phyloP scores from a whole-genome alignment of 306 rosid species.

The Macrotyloma uniflorum region DNA sequence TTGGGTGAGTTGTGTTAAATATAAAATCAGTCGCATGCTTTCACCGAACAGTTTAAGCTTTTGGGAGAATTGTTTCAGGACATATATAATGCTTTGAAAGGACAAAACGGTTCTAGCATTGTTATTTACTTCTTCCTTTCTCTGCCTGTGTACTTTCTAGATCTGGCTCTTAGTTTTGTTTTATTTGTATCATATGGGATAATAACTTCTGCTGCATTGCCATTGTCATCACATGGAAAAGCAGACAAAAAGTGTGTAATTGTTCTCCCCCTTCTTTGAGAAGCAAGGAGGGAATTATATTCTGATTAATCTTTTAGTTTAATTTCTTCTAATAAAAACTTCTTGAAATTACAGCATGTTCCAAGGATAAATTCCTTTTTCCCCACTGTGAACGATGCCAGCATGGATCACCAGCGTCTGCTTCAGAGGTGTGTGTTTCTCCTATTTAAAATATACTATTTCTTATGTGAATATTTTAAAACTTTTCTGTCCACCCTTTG shows the following conservation, averaged over 20 bases:
- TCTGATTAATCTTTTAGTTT: not conserved
- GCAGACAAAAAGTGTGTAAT: not conserved
- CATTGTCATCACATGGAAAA: not conserved
- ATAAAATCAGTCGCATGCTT: not conserved
- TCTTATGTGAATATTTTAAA: slow-evolving; percentile 1
- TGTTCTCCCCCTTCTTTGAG: not conserved
- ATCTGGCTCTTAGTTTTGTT: not conserved
- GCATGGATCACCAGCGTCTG: slow-evolving; percentile 86
- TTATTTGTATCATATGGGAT: not conserved
- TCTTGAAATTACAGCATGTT: slow-evolving; percentile 65
- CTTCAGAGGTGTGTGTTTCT: slow-evolving; percentile 65
- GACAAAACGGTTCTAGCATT: not conserved
- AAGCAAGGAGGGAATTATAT: not conserved
- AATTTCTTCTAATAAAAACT: slow-evolving; percentile 29
- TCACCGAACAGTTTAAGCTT: not conserved
- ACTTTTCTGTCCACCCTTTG: slow-evolving; percentile 4
- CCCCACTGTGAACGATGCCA: slow-evolving; percentile 72
- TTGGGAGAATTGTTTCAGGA: not conserved
- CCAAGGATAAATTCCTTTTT: slow-evolving; percentile 85
- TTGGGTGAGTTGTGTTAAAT: not conserved
- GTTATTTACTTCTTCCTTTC: not conserved
- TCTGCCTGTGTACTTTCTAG: not conserved
- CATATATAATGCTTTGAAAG: not conserved
- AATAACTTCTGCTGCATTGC: not conserved
- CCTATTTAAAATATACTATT: slow-evolving; percentile 6